Base-by-base conservation (phyloP, 1,139 yeast species). In the Hyphopichia pseudoburtonii region DNA sequence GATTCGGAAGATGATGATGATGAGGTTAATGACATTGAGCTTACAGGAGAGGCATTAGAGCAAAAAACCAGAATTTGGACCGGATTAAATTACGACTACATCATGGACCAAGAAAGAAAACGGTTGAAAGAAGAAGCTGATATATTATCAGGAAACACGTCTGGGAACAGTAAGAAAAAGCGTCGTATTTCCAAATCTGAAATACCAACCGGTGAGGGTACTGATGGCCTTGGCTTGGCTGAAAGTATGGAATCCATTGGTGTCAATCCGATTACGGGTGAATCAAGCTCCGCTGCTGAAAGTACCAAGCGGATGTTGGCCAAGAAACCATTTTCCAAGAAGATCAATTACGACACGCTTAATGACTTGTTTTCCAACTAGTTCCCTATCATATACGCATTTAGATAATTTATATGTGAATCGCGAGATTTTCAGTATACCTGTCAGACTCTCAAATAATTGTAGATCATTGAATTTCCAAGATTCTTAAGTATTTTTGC, bases 101-200 rank as follows among this genome's bases (percentile, higher is more conserved):
- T 92, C 41, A 62, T 88, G 18, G 94, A 84, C 36, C 96, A 88
- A 60, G 97, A 92, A 51, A 79, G 79, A 49, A 89, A 88, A 57
- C 69, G 92, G 44, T 71, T 90, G 46, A 87, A 90, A 54, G 76
- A 76, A 36, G 96, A 90, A 54, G 94, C 96, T 0, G 98, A 94
- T 63, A 80, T 78, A 42, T 69, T 83, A 30, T 81, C 89, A 0
- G 94, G 94, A 4, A 86, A 84, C 51, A 80, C 86, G 1, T 70
- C 80, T 3, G 79, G 73, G 8, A 45, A 52, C 4, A 56, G 62
- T 29, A 70, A 69, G 46, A 73, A 68, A 48, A 70, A 62, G 62
- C 45, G 68, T 59, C 21, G 21, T 21, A 23, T 31, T 10, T 17
- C 28, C 2, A 31, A 31, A 17, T 51, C 67, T 57, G 51, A 61